Percentiles rank a stretch among this genome's conserved stretches.
These are phyloP conservation scores for Lachancea sp. DNA, from an alignment of 805 yeast genomes.

Conservation along the genomic window DNA sequence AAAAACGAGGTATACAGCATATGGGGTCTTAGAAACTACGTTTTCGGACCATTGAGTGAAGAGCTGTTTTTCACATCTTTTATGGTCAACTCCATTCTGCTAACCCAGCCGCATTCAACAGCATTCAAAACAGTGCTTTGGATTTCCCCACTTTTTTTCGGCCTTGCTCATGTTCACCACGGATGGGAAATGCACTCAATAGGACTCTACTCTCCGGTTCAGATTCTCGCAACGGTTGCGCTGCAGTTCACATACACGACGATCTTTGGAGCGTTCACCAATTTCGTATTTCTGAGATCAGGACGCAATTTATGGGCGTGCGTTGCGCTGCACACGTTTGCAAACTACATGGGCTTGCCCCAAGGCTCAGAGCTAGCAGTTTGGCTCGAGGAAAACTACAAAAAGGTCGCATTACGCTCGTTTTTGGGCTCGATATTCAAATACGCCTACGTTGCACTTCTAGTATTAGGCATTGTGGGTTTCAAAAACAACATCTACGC, in stretches of 20 bases:
- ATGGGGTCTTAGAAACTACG: constrained; percentile 30
- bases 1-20: constrained; percentile 17
- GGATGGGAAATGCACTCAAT: constrained; percentile 23
- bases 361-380: constrained; percentile 17
- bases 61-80: constrained; percentile 32
- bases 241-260: constrained; percentile 29
- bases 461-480: constrained; percentile 17
- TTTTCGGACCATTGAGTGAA: constrained; percentile 32
- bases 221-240: constrained; percentile 17
- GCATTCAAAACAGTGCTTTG: constrained; percentile 12
- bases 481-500: constrained; percentile 13
- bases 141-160: constrained; percentile 29
- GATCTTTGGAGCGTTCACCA: constrained; percentile 30
- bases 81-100: constrained; percentile 19
- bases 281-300: constrained; percentile 24
- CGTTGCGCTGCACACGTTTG: constrained; percentile 24
- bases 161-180: constrained; percentile 33
- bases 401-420: neutral
- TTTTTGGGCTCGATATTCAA: constrained; percentile 17
- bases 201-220: constrained; percentile 13
- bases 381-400: constrained; percentile 7
- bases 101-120: constrained; percentile 3
- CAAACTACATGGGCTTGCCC: constrained; percentile 33
- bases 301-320: constrained; percentile 30
- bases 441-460: constrained; percentile 18